Evolutionary conservation across 768 basidiomycete genomes (phyloP).

Genomic region (Collybia sp.): DNA sequence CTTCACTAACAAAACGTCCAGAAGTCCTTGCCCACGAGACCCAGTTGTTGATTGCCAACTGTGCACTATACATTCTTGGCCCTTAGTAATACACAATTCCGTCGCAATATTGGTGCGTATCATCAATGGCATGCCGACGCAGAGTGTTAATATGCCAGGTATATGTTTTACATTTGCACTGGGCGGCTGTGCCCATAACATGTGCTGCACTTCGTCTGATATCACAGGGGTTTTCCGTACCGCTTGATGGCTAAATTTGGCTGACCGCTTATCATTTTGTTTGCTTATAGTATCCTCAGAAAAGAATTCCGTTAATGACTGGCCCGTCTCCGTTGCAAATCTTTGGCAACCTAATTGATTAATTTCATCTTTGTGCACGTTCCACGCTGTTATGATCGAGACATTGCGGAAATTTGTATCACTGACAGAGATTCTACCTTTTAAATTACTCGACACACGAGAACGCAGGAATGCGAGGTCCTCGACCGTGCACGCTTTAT

Average conservation of each 20-base stretch:
- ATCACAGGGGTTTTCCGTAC: neutral
- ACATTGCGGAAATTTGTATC: slow-evolving; percentile 21
- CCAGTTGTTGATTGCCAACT: slow-evolving; percentile 19
- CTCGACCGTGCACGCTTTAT: slow-evolving; percentile 29
- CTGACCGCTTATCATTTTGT: neutral
- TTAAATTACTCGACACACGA: slow-evolving; percentile 10
- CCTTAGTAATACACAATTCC: too few relatives aligned
- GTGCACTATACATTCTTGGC: slow-evolving; percentile 22
- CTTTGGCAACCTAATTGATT: slow-evolving; percentile 23
- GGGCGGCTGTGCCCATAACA: slow-evolving; percentile 14
- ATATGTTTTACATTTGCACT: slow-evolving; percentile 12
- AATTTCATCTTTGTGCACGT: slow-evolving; percentile 29
- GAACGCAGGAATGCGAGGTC: slow-evolving; percentile 30
- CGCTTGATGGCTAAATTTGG: neutral
- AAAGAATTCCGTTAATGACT: slow-evolving; percentile 17
- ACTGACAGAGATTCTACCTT: slow-evolving; percentile 6
- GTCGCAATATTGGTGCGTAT: slow-evolving; percentile 26
- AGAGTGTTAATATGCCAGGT: slow-evolving; percentile 21
- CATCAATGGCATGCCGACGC: slow-evolving; percentile 28
- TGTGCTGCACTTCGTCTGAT: slow-evolving; percentile 8
- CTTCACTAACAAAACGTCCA: slow-evolving; percentile 25
- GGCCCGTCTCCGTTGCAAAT: slow-evolving; percentile 27
- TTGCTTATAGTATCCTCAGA: slow-evolving; percentile 16
- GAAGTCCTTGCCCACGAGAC: slow-evolving; percentile 3
- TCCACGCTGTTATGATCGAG: slow-evolving; percentile 32